Evolutionary conservation across 345 rosid species (phyloP), one percentile per base, ranked within the genome.

Genomic region (Euphorbia lathyris): DNA sequence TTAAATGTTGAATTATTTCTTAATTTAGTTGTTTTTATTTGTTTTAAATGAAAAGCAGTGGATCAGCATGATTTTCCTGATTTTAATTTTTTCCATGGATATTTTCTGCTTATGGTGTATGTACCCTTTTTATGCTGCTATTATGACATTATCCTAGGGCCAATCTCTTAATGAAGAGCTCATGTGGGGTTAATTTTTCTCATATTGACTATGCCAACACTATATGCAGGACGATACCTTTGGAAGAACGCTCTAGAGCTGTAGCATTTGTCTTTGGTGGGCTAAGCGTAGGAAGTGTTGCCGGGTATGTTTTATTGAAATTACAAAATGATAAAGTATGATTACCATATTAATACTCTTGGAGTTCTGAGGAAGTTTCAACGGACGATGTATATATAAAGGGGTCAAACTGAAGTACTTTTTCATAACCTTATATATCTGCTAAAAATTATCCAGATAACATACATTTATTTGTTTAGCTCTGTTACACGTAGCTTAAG

Each of bases 221-320:
- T 45, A 59, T 61, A 51, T 79, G 81, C 91, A 94, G 98, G 84
- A 69, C 85, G 40, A 91, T 89, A 77, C 98, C 97, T 68, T 72
- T 91, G 73, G 87, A 87, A 77, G 96, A 91, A 74, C 96, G 96
- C 60, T 91, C 98, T 70, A 83, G 97, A 58, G 97, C 97, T 20
- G 97, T 94, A 34, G 89, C 91, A 72, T 88, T 94, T 76, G 96
- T 91, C 57, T 94, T 91, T 70, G 91, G 98, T 75, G 96, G 98
- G 79, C 74, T 91, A 47, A 91, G 97, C 73, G 84, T 91, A 38
- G 97, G 97, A 82, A 94, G 97, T 78, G 96, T 94, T 66, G 4
- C 80, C 23, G 97, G 98, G 98, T 94, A 94, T 74, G 85, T 58
- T 79, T 67, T 75, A 10, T 66, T 72, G 38, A n/a, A n/a, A n/a